Percentiles rank a stretch among this genome's conserved stretches.
Conservation (phyloP, 169 alveolate species). For the Perkinsus marinus region DNA sequence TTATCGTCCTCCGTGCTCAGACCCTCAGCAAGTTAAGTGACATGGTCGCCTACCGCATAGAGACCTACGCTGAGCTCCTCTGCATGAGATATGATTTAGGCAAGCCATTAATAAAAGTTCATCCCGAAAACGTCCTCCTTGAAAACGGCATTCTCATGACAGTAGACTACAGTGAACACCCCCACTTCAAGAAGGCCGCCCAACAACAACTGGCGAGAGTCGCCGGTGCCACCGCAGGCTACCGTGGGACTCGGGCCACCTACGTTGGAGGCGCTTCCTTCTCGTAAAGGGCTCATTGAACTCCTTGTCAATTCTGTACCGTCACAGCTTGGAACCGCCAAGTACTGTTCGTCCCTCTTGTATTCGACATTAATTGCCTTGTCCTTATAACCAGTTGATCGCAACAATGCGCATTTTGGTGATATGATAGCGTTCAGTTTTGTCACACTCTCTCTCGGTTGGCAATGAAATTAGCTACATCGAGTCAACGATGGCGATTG, state of each 20-base stretch:
- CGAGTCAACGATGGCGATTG: no score
- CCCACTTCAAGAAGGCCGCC: neutral
- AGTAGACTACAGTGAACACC: neutral
- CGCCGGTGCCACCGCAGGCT: neutral
- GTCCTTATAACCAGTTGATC: no score
- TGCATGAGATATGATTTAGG: neutral
- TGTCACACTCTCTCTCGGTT: no score
- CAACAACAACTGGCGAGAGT: neutral
- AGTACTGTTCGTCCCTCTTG: no score
- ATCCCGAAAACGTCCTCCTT: neutral
- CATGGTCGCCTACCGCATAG: neutral
- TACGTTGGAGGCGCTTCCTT: neutral
- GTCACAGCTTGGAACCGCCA: no score
- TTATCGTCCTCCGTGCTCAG: neutral
- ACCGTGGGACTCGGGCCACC: neutral
- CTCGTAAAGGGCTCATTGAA: no score
- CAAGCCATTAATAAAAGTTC: neutral
- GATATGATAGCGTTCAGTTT: no score
- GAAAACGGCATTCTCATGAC: neutral
- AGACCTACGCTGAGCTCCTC: neutral
- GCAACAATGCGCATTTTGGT: no score
- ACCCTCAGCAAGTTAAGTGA: neutral
- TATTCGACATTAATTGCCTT: no score
- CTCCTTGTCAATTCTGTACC: no score
- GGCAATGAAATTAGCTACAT: no score